Conservation (phyloP, 345 rosid genomes). For the Salix dunnii region DNA sequence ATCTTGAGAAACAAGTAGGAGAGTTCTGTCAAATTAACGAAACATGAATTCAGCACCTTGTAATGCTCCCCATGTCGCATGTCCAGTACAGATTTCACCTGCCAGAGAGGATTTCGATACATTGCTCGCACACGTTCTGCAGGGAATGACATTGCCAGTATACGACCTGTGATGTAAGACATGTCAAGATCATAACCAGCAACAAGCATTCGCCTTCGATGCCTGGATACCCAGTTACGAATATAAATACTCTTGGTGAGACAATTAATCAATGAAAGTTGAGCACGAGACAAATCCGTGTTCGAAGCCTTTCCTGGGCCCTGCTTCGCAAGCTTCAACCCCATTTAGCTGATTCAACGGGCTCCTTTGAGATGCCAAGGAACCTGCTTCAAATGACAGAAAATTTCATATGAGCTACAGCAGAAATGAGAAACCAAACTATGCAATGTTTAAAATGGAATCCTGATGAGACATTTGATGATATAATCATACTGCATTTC, state of each 20-base stretch:
- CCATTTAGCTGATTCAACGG: slow-evolving; percentile 42
- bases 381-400: slow-evolving; percentile 6
- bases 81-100: slow-evolving; percentile 88
- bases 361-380: background rate
- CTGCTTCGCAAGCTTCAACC: slow-evolving; percentile 54
- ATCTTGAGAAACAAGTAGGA: background rate
- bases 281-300: slow-evolving; percentile 20
- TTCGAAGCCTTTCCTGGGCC: slow-evolving; percentile 29
- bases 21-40: background rate
- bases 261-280: slow-evolving; percentile 40
- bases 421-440: background rate
- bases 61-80: slow-evolving; percentile 73
- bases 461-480: background rate
- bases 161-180: slow-evolving; percentile 72
- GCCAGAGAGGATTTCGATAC: slow-evolving; percentile 94
- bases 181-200: slow-evolving; percentile 94
- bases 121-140: slow-evolving; percentile 83
- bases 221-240: slow-evolving; percentile 83
- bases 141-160: slow-evolving; percentile 91
- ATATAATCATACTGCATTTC: too few relatives aligned
- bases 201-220: slow-evolving; percentile 68
- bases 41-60: slow-evolving; percentile 43
- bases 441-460: background rate
- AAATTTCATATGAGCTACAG: background rate
- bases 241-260: slow-evolving; percentile 55